Evolutionary conservation across 2,329 filamentous ascomycete species (phyloP), one percentile per base, ranked within the genome.

Genomic region (Stachybotrys chartarum): DNA sequence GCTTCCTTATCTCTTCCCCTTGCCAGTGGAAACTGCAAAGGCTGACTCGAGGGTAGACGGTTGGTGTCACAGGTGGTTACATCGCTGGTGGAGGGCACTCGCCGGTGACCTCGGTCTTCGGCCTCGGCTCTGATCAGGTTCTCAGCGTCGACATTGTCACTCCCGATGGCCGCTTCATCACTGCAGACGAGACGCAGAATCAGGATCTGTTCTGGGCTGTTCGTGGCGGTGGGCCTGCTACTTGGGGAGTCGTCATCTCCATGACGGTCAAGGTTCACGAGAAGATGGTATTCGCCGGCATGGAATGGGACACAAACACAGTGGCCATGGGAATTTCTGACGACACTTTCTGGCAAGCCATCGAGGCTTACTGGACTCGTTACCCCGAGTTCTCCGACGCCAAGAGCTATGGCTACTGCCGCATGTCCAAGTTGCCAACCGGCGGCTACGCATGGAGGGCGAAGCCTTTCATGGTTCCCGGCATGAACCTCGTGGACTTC

Each of bases 161-260:
- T 3, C 68, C 75, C 0, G 70, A 74, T 39, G 77, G 78, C 3
- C 60, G 67, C 6, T 70, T 76, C 48, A 61, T 77, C 45, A 70
- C 71, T 52, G 72, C 68, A n/a, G 72, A 72, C 55, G 63, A 72
- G 39, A 69, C 63, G 16, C 61, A 69, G n/a, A 70, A 80, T 58
- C 53, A 66, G 0, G 78, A 81, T 31, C 66, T 81, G 0, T 80
- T 76, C 68, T 79, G 78, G 72, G 77, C 78, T 5, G 64, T 80
- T 24, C 66, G 73, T 30, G 78, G 77, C 5, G 78, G 73, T 2
- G 75, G 76, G 18, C 66, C 66, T 4, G 72, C 68, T 47, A 75
- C 73, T 3, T 77, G 70, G 57, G 75, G 74, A 3, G 68, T 77
- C 11, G 73, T 75, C 32, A 63, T 66, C n/a, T 72, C 68, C 16